A percentile compares a stretch with the other conserved stretches of the same genome.
phyloP scores from a whole-genome alignment of 2,329 filamentous ascomycete genomes.

The Xylariaceae sp. region DNA sequence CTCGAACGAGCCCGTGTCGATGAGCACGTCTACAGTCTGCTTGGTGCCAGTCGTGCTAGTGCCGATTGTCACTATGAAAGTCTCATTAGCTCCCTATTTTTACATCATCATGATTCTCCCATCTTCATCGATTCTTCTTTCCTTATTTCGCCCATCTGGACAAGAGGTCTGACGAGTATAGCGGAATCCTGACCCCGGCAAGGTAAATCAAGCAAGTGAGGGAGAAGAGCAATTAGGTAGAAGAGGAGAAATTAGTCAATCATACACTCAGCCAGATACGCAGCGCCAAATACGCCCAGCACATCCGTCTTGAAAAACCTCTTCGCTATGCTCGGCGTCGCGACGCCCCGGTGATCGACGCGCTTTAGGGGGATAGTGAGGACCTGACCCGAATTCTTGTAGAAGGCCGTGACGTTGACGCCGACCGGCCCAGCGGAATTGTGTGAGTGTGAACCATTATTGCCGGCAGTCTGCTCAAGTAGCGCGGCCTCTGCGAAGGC shows the following conservation, averaged over 20 bases:
- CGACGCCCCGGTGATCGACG: conserved; percentile 34
- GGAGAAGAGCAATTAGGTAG: neutral
- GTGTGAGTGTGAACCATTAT: conserved; percentile 17
- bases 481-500: conserved; percentile 15
- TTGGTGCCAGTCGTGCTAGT: conserved; percentile 44
- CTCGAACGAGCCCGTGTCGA: conserved; percentile 61
- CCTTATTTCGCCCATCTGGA: too few relatives aligned
- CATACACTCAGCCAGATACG: conserved; percentile 43
- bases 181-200: neutral
- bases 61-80: conserved; percentile 54
- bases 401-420: conserved; percentile 24
- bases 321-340: conserved; percentile 37
- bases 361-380: conserved; percentile 40
- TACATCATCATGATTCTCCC: too few relatives aligned
- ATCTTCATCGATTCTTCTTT: too few relatives aligned
- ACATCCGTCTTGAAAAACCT: conserved; percentile 41
- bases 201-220: neutral
- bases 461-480: too few relatives aligned
- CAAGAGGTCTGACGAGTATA: too few relatives aligned
- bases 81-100: too few relatives aligned
- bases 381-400: conserved; percentile 28
- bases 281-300: conserved; percentile 40
- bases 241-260: too few relatives aligned
- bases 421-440: neutral
- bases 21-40: conserved; percentile 54